These are phyloP conservation scores for Fusarium mexicanum DNA, from an alignment of 2,329 filamentous ascomycete genomes.

Conservation along the genomic window DNA sequence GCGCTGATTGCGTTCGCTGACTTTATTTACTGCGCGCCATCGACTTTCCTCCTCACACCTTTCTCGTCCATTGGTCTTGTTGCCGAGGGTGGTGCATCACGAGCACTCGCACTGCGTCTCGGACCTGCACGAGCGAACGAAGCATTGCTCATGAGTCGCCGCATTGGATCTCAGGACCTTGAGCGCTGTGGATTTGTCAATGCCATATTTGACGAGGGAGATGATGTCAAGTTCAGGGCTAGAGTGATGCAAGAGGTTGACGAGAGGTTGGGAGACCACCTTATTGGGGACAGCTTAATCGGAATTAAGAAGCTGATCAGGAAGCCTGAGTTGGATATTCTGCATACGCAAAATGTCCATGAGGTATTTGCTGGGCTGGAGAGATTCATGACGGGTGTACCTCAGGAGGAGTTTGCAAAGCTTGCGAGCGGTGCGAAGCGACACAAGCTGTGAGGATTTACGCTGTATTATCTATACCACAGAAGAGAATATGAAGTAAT, in stretches of 20 bases:
- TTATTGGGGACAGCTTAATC: constrained; percentile 81
- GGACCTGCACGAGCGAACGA: constrained; percentile 88
- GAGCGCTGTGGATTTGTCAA: constrained; percentile 85
- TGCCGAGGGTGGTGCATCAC: constrained; percentile 83
- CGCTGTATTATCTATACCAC: not conserved
- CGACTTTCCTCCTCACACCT: constrained; percentile 87
- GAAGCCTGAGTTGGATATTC: constrained; percentile 73
- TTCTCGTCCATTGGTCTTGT: constrained; percentile 92
- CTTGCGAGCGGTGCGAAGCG: constrained; percentile 89
- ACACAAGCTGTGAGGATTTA: constrained; percentile 78
- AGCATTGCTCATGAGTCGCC: constrained; percentile 89
- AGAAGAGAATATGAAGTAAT: not conserved
- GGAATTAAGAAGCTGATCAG: constrained; percentile 87
- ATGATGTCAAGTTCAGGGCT: constrained; percentile 74
- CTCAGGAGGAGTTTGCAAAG: constrained; percentile 89
- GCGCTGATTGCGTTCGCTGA: constrained; percentile 85
- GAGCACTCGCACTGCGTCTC: constrained; percentile 81
- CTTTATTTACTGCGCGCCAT: constrained; percentile 88
- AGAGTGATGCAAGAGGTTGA: constrained; percentile 83
- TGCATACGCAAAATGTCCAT: constrained; percentile 80
- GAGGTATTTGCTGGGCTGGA: constrained; percentile 90
- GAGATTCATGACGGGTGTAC: constrained; percentile 80
- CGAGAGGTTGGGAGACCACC: constrained; percentile 79
- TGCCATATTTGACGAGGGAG: constrained; percentile 74
- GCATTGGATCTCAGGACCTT: constrained; percentile 78